Evolutionary conservation across 306 rosid species (phyloP), one percentile per base, ranked within the genome.

Genomic region (Trifolium dubium): DNA sequence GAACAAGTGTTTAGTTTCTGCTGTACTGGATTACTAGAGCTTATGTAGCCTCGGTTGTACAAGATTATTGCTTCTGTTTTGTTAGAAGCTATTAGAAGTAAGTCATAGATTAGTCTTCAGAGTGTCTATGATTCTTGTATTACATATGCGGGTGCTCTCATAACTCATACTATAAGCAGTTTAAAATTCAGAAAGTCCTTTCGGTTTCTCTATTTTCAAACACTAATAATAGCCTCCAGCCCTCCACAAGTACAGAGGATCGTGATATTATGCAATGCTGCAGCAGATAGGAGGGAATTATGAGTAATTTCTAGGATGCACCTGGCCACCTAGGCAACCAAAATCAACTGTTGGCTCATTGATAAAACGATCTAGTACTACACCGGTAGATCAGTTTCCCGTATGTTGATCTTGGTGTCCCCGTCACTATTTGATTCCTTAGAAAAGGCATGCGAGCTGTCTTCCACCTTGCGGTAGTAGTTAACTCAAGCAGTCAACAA

Each of bases 331-430:
- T 39, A 40, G 50, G 47, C 29, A 69, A 74, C 77, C 72, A 41
- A 72, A n/a, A 82, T 77, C 23, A 74, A 78, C 75, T 9, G 37
- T 74, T 15, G 40, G 43, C 64, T 10, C 59, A 34, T 34, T 43
- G 49, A 73, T 6, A 77, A 65, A 56, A 8, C 3, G 8, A 62
- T 11, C 40, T 32, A 70, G 41, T 10, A 64, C 23, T 41, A 47
- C 37, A 29, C n/a, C 2, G 41, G 35, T 46, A 44, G 13, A 67
- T 8, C 17, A 2, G 29, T 30, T 6, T 23, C 23, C 23, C 23
- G 23, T 23, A 23, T 23, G 23, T 23, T 23, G 23, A 23, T 23
- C 23, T 23, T 23, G 23, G 23, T 23, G 23, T 23, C 23, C 23
- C 23, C 23, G 1, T 23, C 23, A 23, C 23, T 23, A 23, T 23